These are phyloP conservation scores for Flaveria robusta DNA, from an alignment of 129 eudicot species.

Conservation along the genomic window DNA sequence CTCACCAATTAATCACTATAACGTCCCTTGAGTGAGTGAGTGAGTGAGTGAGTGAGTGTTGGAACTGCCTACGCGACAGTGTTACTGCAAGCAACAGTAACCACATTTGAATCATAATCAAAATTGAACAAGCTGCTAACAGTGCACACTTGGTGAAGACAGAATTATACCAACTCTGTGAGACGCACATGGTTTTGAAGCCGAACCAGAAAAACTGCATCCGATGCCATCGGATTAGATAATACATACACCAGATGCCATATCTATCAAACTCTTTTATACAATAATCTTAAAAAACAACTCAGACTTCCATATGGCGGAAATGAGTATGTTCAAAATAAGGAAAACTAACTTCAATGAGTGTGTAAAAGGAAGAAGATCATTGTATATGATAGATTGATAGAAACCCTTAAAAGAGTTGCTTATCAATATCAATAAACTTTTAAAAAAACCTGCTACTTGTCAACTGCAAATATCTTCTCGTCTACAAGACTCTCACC, in stretches of 20 bases:
- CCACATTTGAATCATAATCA: too few species aligned
- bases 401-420: neutral
- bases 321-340: neutral
- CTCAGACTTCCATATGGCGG: neutral
- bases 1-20: too few species aligned
- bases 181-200: too few species aligned
- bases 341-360: neutral
- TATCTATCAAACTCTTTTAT: too few species aligned
- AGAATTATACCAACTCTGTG: too few species aligned
- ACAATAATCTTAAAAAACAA: neutral
- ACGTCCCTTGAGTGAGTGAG: too few species aligned
- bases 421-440: neutral
- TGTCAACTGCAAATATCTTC: neutral
- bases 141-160: too few species aligned
- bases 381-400: neutral
- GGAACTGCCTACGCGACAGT: too few species aligned
- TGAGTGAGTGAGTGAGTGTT: too few species aligned
- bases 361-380: neutral
- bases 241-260: neutral
- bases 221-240: neutral
- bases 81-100: too few species aligned
- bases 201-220: too few species aligned
- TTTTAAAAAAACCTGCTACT: neutral
- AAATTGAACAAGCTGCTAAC: too few species aligned
- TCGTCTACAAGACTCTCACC: neutral